Evolutionary conservation across 148 eudicot genomes (phyloP).

Genomic region (Rhododendron kiyosumense): DNA sequence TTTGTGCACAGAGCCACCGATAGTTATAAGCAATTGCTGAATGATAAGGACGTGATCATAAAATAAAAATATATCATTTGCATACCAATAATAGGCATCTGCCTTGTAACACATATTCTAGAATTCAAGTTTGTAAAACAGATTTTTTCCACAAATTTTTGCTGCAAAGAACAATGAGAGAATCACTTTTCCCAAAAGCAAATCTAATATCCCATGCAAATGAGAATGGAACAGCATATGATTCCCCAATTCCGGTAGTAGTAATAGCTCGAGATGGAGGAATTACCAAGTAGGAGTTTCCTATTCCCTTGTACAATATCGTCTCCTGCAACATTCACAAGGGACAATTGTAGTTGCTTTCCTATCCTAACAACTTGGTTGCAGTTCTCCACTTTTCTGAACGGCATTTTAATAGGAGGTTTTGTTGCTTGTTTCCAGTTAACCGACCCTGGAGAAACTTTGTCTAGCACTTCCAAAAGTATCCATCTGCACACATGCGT

Average conservation of each 20-base stretch:
- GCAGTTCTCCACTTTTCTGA: constrained; percentile 95
- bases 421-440: constrained; percentile 89
- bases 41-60: too few species aligned
- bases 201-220: too few species aligned
- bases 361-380: constrained; percentile 82
- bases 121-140: too few species aligned
- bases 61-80: too few species aligned
- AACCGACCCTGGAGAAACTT: constrained; percentile 85
- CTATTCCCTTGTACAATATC: constrained; percentile 93
- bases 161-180: too few species aligned
- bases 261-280: not conserved
- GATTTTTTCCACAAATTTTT: too few species aligned
- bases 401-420: constrained; percentile 96
- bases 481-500: constrained; percentile 58
- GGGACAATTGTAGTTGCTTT: constrained; percentile 62
- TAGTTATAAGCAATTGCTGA: not conserved
- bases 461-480: constrained; percentile 85
- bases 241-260: not conserved
- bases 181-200: too few species aligned
- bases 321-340: constrained; percentile 81
- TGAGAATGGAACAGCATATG: not conserved
- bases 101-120: too few species aligned
- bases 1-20: not conserved
- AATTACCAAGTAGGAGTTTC: constrained; percentile 76
- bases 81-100: too few species aligned